phyloP scores from a whole-genome alignment of 192 early-diverging fungal genomes.

The Umbelopsis sp. region DNA sequence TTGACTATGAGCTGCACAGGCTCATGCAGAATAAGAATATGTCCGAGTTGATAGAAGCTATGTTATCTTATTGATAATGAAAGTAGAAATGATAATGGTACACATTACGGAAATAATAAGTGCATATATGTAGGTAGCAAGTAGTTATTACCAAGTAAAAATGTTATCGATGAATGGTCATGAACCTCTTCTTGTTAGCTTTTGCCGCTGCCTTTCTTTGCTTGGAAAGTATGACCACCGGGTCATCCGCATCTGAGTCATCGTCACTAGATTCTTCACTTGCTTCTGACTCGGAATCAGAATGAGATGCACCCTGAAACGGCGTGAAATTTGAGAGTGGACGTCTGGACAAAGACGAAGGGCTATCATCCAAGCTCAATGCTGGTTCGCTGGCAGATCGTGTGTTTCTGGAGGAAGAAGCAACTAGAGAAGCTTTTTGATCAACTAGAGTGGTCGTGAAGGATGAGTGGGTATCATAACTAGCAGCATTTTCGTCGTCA shows the following conservation, averaged over 20 bases:
- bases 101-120: not conserved
- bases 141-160: not conserved
- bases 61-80: too few relatives aligned
- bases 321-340: not conserved
- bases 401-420: too few relatives aligned
- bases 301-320: slow-evolving; percentile 3
- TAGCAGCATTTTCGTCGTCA: slow-evolving; percentile 2
- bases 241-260: slow-evolving; percentile 17
- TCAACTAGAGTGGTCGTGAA: not conserved
- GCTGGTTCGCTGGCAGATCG: not conserved
- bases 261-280: not conserved
- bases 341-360: not conserved
- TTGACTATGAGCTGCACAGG: too few relatives aligned
- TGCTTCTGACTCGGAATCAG: not conserved
- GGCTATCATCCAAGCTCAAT: not conserved
- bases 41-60: too few relatives aligned
- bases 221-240: slow-evolving; percentile 4
- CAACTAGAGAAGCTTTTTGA: not conserved
- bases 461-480: not conserved
- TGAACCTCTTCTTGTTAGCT: slow-evolving; percentile 6
- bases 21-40: too few relatives aligned
- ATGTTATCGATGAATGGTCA: slow-evolving; percentile 7
- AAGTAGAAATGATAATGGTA: not conserved
- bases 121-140: not conserved
- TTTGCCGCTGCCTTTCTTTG: not conserved